phyloP scores from a whole-genome alignment of 495 filamentous ascomycete species.

The Penicillium fimorum region DNA sequence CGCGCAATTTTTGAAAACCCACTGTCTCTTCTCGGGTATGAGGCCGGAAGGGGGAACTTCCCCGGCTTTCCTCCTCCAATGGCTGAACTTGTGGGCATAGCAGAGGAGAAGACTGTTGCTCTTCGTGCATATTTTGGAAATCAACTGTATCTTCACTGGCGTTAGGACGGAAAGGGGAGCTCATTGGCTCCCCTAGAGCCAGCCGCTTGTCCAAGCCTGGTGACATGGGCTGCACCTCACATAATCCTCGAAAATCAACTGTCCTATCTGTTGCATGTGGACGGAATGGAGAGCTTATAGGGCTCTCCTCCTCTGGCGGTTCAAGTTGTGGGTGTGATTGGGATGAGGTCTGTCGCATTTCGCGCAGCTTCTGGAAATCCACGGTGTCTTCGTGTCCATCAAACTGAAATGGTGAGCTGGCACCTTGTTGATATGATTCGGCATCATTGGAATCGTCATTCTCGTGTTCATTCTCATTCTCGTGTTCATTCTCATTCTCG shows the following conservation, averaged over 20 bases:
- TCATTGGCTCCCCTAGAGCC: slow-evolving; percentile 25
- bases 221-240: slow-evolving; percentile 21
- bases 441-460: slow-evolving; percentile 23
- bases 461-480: no score
- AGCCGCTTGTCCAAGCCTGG: slow-evolving; percentile 14
- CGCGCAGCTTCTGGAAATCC: slow-evolving; percentile 34
- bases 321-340: background rate
- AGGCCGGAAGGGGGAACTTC: slow-evolving; percentile 39
- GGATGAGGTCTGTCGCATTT: slow-evolving; percentile 13
- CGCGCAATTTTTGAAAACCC: slow-evolving; percentile 29
- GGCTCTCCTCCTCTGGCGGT: slow-evolving; percentile 13
- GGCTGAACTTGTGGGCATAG: background rate
- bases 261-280: slow-evolving; percentile 33
- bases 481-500: slow-evolving; percentile 17
- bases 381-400: slow-evolving; percentile 41
- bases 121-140: slow-evolving; percentile 26
- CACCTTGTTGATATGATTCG: slow-evolving; percentile 20
- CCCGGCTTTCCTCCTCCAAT: slow-evolving; percentile 9
- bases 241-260: slow-evolving; percentile 30
- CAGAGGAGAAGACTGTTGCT: slow-evolving; percentile 13
- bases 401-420: slow-evolving; percentile 42
- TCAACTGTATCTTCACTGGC: slow-evolving; percentile 36
- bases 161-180: slow-evolving; percentile 41
- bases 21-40: slow-evolving; percentile 35
- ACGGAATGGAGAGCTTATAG: slow-evolving; percentile 41